A percentile compares a stretch with the other conserved stretches of the same genome.
phyloP scores from a whole-genome alignment of 179 eudicot genomes.

The Sideroxylon spinosum region DNA sequence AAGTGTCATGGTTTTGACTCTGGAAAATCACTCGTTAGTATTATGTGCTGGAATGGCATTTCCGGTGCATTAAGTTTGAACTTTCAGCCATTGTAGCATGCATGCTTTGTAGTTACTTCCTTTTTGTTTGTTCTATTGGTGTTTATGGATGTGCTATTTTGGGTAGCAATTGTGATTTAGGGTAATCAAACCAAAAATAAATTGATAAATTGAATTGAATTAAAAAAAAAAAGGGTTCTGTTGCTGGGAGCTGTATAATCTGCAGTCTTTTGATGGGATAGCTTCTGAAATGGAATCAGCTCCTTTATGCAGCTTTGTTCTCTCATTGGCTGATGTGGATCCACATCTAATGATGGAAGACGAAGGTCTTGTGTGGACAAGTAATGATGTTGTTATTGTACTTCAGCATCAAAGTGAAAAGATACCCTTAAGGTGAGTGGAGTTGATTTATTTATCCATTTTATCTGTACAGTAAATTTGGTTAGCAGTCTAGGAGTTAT shows the following conservation, averaged over 20 bases:
- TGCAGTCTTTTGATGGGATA: background rate
- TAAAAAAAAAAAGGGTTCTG: background rate
- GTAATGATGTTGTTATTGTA: slow-evolving; percentile 87
- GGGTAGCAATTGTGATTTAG: too few species aligned
- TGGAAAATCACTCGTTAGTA: background rate
- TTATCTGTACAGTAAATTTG: background rate
- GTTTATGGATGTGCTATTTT: too few species aligned
- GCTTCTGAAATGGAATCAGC: background rate
- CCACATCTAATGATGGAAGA: slow-evolving; percentile 95
- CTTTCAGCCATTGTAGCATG: background rate
- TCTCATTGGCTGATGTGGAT: slow-evolving; percentile 95
- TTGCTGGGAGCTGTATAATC: background rate
- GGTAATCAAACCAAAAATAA: too few species aligned
- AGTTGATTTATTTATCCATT: background rate
- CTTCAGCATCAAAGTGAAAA: slow-evolving; percentile 82
- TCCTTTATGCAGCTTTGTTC: slow-evolving; percentile 67
- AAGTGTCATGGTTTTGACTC: background rate
- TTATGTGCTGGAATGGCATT: background rate
- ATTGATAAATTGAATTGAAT: background rate
- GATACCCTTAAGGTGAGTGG: slow-evolving; percentile 71
- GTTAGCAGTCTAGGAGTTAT: background rate
- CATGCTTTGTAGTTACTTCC: background rate
- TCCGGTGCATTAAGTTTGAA: background rate
- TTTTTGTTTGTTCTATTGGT: background rate
- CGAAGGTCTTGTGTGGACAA: slow-evolving; percentile 94